Percentiles rank a stretch among this genome's conserved stretches.
Conservation (phyloP, 176 grass and related monocot species). For the Urochloa ruziziensis region DNA sequence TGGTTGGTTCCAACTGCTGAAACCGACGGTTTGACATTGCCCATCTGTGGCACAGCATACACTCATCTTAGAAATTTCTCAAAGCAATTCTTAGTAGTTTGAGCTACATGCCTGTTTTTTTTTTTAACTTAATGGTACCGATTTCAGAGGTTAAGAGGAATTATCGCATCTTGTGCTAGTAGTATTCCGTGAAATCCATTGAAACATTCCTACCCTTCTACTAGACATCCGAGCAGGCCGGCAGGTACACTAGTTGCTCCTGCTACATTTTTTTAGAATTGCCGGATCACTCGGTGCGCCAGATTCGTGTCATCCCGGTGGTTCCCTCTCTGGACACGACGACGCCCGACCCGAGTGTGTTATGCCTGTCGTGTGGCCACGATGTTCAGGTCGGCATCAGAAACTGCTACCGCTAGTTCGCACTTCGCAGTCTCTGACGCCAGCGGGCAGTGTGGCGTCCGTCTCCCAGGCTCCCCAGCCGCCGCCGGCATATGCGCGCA, state of each 20-base stretch:
- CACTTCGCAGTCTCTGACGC: neutral
- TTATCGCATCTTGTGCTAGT: neutral
- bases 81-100: neutral
- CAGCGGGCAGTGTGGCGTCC: neutral
- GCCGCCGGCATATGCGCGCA: neutral
- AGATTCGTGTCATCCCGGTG: neutral
- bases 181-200: neutral
- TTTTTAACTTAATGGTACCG: neutral
- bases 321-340: neutral
- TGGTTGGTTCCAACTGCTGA: neutral
- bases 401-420: too few species aligned
- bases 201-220: neutral
- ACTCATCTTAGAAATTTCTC: neutral
- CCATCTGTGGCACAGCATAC: neutral
- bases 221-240: neutral
- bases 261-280: neutral
- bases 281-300: neutral
- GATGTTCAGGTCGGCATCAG: neutral
- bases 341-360: too few species aligned
- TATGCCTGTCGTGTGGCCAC: neutral
- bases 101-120: neutral
- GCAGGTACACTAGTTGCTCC: neutral
- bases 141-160: neutral
- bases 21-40: neutral
- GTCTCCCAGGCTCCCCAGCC: neutral